A percentile compares a stretch with the other conserved stretches of the same genome.
Evolutionary conservation across 495 filamentous ascomycete genomes (phyloP).

Genomic region (Xanthoparmelia taractica): DNA sequence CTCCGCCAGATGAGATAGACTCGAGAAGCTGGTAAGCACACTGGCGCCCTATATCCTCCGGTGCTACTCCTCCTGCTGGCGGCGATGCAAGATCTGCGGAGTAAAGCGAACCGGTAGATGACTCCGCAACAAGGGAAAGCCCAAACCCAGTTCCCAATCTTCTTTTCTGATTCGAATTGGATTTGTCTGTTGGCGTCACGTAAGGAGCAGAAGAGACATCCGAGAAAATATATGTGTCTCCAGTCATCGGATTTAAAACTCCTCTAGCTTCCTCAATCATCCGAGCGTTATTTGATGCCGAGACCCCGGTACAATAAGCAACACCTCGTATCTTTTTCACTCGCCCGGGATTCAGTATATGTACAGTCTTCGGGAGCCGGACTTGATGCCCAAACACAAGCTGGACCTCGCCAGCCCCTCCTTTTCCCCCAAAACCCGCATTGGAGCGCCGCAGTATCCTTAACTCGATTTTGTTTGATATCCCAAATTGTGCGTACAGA

Average conservation of each 20-base stretch:
- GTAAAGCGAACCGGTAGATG: constrained; percentile 73
- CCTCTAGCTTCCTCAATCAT: constrained; percentile 90
- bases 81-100: constrained; percentile 79
- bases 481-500: constrained; percentile 81
- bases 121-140: constrained; percentile 82
- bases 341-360: constrained; percentile 73
- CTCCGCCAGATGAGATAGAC: constrained; percentile 71
- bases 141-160: constrained; percentile 84
- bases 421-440: constrained; percentile 58
- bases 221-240: constrained; percentile 80
- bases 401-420: constrained; percentile 87
- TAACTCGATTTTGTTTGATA: constrained; percentile 78
- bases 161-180: constrained; percentile 52
- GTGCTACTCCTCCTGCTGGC: constrained; percentile 69
- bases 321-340: constrained; percentile 88
- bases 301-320: constrained; percentile 83
- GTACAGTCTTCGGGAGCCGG: constrained; percentile 85
- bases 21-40: constrained; percentile 89
- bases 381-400: constrained; percentile 87
- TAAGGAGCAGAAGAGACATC: constrained; percentile 68
- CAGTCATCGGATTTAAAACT: constrained; percentile 73
- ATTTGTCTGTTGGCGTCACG: constrained; percentile 53
- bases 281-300: constrained; percentile 82
- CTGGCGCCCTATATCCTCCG: constrained; percentile 82
- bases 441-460: constrained; percentile 74